Evolutionary conservation across 305 asterid species (phyloP).

Genomic region (Rubia occidens): DNA sequence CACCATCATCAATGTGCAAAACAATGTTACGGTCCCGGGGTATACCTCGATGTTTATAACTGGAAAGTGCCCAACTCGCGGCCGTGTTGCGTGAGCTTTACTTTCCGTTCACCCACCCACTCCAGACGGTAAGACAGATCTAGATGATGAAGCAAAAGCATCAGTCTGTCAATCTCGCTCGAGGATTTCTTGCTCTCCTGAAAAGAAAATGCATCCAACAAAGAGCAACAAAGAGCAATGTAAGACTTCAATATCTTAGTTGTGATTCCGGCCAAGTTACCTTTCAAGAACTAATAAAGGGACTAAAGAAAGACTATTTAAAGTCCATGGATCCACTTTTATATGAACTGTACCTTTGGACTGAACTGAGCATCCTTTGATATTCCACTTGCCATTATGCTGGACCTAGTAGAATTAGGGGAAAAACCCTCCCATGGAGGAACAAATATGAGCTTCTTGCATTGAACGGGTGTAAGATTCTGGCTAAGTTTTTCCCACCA

Average conservation of each 20-base stretch:
- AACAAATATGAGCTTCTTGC: slow-evolving; percentile 83
- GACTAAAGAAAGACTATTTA: neutral
- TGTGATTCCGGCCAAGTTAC: neutral
- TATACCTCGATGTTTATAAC: slow-evolving; percentile 30
- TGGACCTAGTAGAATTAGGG: slow-evolving; percentile 69
- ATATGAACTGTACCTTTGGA: slow-evolving; percentile 44
- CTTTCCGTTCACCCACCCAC: slow-evolving; percentile 72
- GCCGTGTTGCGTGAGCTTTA: slow-evolving; percentile 68
- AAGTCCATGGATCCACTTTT: neutral
- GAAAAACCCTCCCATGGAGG: slow-evolving; percentile 98
- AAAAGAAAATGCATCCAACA: too few relatives aligned
- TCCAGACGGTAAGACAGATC: slow-evolving; percentile 83
- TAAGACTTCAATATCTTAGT: neutral
- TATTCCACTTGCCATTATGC: slow-evolving; percentile 61
- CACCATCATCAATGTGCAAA: too few relatives aligned
- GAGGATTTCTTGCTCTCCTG: slow-evolving; percentile 45
- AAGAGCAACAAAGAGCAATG: neutral
- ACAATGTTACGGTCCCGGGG: neutral
- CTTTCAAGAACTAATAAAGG: neutral
- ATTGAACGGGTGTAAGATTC: slow-evolving; percentile 75
- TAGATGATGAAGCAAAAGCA: slow-evolving; percentile 65
- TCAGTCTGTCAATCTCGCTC: slow-evolving; percentile 59
- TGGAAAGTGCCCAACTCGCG: slow-evolving; percentile 73
- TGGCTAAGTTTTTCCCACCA: slow-evolving; percentile 99
- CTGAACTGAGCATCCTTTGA: slow-evolving; percentile 39